A percentile compares a stretch with the other conserved stretches of the same genome.
These are phyloP conservation scores for Castanea sativa DNA, from an alignment of 306 rosid species.

Conservation along the genomic window DNA sequence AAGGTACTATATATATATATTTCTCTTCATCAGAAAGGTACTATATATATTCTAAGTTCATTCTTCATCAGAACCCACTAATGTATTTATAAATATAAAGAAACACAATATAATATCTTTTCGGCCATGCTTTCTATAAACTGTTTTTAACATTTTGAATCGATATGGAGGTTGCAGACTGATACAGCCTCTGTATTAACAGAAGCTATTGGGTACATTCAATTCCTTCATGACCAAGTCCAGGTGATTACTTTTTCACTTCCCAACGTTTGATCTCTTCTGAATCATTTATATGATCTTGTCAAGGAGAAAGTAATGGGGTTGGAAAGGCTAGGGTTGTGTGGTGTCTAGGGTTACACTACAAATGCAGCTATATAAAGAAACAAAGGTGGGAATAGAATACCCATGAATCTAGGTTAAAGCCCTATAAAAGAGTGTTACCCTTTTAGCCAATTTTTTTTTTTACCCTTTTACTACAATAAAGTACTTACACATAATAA, in stretches of 20 bases:
- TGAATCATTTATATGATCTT: background rate
- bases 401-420: no score
- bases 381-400: no score
- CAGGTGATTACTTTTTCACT: constrained; percentile 29
- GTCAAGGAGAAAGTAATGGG: background rate
- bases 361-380: no score
- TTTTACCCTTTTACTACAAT: background rate
- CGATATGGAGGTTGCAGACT: constrained; percentile 38
- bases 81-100: background rate
- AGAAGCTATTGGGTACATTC: constrained; percentile 71
- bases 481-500: background rate
- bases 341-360: no score
- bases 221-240: constrained; percentile 61
- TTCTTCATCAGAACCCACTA: constrained; percentile 29
- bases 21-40: constrained; percentile 43
- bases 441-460: background rate
- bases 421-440: no score
- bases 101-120: background rate
- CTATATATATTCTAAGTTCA: background rate
- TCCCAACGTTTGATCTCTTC: background rate
- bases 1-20: constrained; percentile 34
- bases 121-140: constrained; percentile 16
- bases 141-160: background rate
- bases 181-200: constrained; percentile 59
- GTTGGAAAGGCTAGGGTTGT: no score